Evolutionary conservation across 2,329 filamentous ascomycete genomes (phyloP).

Genomic region (Fusarium acutatum): DNA sequence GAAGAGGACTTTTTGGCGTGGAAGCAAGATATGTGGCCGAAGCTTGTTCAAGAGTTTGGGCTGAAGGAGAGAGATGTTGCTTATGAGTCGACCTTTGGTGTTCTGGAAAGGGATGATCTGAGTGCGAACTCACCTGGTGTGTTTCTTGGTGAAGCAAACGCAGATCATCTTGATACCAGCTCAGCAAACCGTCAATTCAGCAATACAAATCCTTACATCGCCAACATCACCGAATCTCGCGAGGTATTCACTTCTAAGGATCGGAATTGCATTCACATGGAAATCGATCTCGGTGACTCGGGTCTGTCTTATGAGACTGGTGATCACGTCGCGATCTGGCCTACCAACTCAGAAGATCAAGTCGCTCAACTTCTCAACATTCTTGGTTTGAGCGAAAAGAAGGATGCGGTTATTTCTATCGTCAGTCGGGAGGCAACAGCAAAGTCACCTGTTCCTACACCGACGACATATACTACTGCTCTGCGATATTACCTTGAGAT

Average conservation of each 20-base stretch:
- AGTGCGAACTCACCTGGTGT: not conserved
- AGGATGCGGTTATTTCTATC: not conserved
- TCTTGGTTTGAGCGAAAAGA: not conserved
- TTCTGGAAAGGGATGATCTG: not conserved
- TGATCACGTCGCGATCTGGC: not conserved
- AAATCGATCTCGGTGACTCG: not conserved
- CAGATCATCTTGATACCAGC: not conserved
- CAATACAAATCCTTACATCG: not conserved
- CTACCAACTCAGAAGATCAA: not conserved
- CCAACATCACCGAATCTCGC: not conserved
- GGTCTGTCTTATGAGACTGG: not conserved
- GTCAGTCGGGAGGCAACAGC: not conserved
- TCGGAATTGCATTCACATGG: not conserved
- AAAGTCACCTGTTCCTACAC: not conserved
- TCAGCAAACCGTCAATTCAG: not conserved
- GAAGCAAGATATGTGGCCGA: slow-evolving; percentile 2
- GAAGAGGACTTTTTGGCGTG: not conserved
- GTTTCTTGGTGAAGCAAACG: not conserved
- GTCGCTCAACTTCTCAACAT: not conserved
- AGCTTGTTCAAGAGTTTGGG: not conserved
- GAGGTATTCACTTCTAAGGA: not conserved
- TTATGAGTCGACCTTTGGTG: not conserved
- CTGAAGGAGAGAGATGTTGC: not conserved
- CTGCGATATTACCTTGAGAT: slow-evolving; percentile 10
- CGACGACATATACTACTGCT: not conserved